A percentile compares a stretch with the other conserved stretches of the same genome.
Conservation (phyloP, 2,329 filamentous ascomycete species). For the Fusarium pilosicola region DNA sequence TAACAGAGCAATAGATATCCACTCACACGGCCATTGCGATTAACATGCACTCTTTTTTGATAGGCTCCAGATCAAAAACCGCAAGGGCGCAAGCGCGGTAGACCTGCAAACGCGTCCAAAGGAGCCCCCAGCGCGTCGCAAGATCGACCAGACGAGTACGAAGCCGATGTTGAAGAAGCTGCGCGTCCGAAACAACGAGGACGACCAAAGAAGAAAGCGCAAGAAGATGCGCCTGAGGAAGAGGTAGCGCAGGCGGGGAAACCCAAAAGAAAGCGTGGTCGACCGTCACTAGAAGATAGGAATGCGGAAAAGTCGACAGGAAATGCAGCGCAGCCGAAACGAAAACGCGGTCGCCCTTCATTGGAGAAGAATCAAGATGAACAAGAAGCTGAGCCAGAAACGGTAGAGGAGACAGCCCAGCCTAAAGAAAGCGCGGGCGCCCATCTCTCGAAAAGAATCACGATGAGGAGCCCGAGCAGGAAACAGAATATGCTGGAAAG, state of each 20-base stretch:
- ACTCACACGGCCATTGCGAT: neutral
- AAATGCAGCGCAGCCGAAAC: slow-evolving; percentile 44
- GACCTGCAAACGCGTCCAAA: slow-evolving; percentile 55
- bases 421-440: slow-evolving; percentile 52
- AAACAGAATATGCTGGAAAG: slow-evolving; percentile 22
- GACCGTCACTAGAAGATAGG: slow-evolving; percentile 38
- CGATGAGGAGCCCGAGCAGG: neutral
- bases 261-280: slow-evolving; percentile 44
- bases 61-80: slow-evolving; percentile 44
- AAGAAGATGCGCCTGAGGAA: slow-evolving; percentile 8
- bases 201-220: slow-evolving; percentile 19
- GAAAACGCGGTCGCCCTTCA: slow-evolving; percentile 51
- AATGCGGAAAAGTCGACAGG: slow-evolving; percentile 16
- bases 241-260: slow-evolving; percentile 17
- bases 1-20: neutral
- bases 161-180: slow-evolving; percentile 42
- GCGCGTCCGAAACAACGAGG: slow-evolving; percentile 38
- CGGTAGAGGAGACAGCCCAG: slow-evolving; percentile 30
- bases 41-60: neutral
- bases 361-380: slow-evolving; percentile 25
- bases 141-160: slow-evolving; percentile 36
- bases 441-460: slow-evolving; percentile 41
- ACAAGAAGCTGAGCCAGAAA: neutral
- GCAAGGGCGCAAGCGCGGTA: slow-evolving; percentile 57
- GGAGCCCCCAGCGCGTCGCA: slow-evolving; percentile 43